These are phyloP conservation scores for Phytopythium aichiense DNA, from an alignment of 352 stramenopile species.

Conservation along the genomic window DNA sequence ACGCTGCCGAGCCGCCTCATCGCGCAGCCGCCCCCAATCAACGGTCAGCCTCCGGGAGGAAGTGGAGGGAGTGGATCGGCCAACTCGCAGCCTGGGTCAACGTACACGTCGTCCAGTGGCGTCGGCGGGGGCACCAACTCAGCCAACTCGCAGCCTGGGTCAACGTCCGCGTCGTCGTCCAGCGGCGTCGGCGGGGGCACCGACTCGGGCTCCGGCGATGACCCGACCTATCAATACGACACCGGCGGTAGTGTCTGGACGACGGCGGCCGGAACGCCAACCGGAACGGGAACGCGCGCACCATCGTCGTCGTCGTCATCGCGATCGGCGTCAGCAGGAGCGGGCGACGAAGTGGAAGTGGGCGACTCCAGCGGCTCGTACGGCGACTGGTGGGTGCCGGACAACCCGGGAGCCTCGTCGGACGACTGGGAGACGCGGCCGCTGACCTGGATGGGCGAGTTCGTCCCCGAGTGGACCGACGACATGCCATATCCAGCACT, in stretches of 20 bases:
- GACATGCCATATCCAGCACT: constrained; percentile 6
- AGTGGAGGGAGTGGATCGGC: background rate
- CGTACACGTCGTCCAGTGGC: background rate
- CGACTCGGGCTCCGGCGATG: background rate
- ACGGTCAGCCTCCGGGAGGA: background rate
- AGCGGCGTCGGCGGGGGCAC: background rate
- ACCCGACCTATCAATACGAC: background rate
- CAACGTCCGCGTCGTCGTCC: background rate
- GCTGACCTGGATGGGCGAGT: constrained; percentile 8
- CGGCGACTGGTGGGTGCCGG: constrained; percentile 3
- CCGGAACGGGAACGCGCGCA: background rate
- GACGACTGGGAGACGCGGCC: background rate
- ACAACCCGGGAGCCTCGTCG: background rate
- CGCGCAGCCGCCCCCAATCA: background rate
- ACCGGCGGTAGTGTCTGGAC: background rate
- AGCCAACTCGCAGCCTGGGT: too few species aligned
- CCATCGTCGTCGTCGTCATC: background rate
- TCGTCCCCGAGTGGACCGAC: background rate
- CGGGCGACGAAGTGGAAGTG: background rate
- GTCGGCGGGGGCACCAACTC: background rate
- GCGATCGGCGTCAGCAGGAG: background rate
- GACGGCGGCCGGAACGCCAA: background rate
- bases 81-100: background rate
- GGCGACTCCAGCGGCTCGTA: constrained; percentile 1
- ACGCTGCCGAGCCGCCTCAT: background rate